These are phyloP conservation scores for Cylindrotheca fusiformis DNA, from an alignment of 108 stramenopile genomes.

Conservation along the genomic window DNA sequence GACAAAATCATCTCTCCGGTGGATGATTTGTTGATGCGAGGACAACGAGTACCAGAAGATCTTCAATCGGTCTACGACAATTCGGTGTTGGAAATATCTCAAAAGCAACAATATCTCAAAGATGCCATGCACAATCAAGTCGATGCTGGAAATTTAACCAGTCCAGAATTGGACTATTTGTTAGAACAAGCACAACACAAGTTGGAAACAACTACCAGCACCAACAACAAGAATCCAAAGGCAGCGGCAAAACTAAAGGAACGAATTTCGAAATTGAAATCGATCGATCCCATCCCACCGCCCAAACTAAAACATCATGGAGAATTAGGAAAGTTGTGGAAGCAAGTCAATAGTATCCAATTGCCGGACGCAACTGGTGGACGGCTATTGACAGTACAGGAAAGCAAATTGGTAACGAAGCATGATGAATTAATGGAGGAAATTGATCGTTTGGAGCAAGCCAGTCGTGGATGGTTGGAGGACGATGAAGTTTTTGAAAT, in stretches of 20 bases:
- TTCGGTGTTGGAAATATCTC: constrained; percentile 41
- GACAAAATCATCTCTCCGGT: constrained; percentile 38
- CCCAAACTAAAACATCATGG: constrained; percentile 63
- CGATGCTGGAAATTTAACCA: constrained; percentile 68
- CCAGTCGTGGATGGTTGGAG: constrained; percentile 79
- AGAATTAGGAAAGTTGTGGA: constrained; percentile 59
- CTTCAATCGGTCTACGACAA: constrained; percentile 74
- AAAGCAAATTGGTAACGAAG: constrained; percentile 58
- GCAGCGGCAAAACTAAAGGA: constrained; percentile 38
- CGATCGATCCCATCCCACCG: constrained; percentile 36
- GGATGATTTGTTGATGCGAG: constrained; percentile 80
- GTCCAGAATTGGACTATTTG: constrained; percentile 38
- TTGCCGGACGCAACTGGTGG: constrained; percentile 56
- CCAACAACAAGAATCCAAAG: constrained; percentile 53
- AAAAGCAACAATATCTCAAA: constrained; percentile 59
- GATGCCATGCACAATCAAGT: constrained; percentile 63
- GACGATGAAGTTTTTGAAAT: constrained; percentile 69
- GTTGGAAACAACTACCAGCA: constrained; percentile 39
- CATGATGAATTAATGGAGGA: constrained; percentile 69
- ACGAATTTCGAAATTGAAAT: constrained; percentile 48
- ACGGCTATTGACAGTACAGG: constrained; percentile 61
- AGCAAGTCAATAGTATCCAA: constrained; percentile 59
- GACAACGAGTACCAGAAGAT: constrained; percentile 49
- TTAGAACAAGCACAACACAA: constrained; percentile 62
- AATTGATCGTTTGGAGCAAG: constrained; percentile 56